phyloP scores from a whole-genome alignment of 495 filamentous ascomycete genomes.

The Podospora conica region DNA sequence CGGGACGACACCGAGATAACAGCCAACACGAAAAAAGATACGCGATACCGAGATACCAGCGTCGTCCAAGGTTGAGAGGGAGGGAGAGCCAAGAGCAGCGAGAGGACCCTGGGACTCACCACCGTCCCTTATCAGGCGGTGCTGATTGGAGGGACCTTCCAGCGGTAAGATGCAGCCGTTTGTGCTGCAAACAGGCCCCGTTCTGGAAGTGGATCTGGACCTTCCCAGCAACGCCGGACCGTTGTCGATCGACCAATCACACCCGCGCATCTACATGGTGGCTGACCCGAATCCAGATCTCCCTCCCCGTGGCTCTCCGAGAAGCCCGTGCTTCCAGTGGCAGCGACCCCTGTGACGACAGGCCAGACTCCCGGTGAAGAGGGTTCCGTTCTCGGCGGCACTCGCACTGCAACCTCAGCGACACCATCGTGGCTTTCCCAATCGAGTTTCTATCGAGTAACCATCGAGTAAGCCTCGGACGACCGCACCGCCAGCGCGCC shows the following conservation, averaged over 20 bases:
- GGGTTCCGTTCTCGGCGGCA: slow-evolving; percentile 21
- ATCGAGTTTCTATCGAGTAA: slow-evolving; percentile 36
- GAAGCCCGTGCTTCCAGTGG: not conserved
- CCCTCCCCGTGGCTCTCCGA: slow-evolving; percentile 7
- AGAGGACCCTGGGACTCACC: not conserved
- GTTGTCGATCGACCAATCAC: slow-evolving; percentile 11
- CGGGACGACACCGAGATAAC: not conserved
- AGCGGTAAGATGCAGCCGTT: slow-evolving; percentile 10
- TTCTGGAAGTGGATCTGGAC: not conserved
- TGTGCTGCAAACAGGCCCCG: slow-evolving; percentile 12
- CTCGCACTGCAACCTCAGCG: slow-evolving; percentile 11
- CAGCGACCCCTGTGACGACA: not conserved
- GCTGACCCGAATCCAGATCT: not conserved
- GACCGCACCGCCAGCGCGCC: not conserved
- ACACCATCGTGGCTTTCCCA: slow-evolving; percentile 17
- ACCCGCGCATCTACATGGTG: not conserved
- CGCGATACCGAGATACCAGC: slow-evolving; percentile 1
- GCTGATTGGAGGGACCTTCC: slow-evolving; percentile 7
- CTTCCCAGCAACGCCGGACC: slow-evolving; percentile 8
- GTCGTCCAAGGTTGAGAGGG: not conserved
- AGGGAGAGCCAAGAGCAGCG: not conserved
- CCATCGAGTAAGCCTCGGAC: slow-evolving; percentile 26
- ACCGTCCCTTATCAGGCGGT: slow-evolving; percentile 8
- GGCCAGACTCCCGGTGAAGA: too few relatives aligned
- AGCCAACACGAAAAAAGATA: not conserved